Conservation (phyloP, 2,329 filamentous ascomycete species). For the Aspergillus clavatus region DNA sequence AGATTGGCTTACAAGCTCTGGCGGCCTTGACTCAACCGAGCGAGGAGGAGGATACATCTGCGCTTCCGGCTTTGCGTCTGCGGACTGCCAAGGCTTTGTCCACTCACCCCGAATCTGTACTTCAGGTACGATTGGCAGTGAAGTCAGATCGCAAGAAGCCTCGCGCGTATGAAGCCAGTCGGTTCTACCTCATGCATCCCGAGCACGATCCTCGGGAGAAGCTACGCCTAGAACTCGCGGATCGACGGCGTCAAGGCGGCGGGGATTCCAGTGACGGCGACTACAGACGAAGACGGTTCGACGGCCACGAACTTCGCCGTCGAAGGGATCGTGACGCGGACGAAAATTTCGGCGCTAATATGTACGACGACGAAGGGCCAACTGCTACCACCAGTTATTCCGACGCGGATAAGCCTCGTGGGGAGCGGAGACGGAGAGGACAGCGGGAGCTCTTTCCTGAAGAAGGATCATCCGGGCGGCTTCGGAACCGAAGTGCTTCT, state of each 20-base stretch:
- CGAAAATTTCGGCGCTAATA: conserved; percentile 64
- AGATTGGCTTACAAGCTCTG: conserved; percentile 53
- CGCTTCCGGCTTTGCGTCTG: conserved; percentile 57
- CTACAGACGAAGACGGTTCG: conserved; percentile 53
- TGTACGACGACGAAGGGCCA: conserved; percentile 70
- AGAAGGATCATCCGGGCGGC: conserved; percentile 39
- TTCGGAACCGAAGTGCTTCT: conserved; percentile 58
- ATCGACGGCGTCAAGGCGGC: conserved; percentile 39
- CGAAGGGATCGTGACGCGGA: conserved; percentile 47
- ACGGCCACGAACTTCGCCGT: conserved; percentile 52
- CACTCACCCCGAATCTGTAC: conserved; percentile 61
- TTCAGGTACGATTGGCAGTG: conserved; percentile 71
- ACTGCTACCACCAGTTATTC: conserved; percentile 22
- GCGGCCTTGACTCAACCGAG: conserved; percentile 42
- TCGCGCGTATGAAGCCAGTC: conserved; percentile 73
- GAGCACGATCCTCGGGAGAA: conserved; percentile 79
- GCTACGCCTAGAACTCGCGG: conserved; percentile 51
- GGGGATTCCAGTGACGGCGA: conserved; percentile 37
- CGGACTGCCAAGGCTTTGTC: conserved; percentile 66
- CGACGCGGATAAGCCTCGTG: conserved; percentile 26
- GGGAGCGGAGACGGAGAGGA: conserved; percentile 27
- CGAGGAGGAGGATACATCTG: conserved; percentile 37
- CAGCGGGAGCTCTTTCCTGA: conserved; percentile 38
- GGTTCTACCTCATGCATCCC: conserved; percentile 89
- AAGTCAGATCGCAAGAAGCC: conserved; percentile 72